phyloP scores from a whole-genome alignment of 805 yeast genomes.

The Brettanomyces sp. region DNA sequence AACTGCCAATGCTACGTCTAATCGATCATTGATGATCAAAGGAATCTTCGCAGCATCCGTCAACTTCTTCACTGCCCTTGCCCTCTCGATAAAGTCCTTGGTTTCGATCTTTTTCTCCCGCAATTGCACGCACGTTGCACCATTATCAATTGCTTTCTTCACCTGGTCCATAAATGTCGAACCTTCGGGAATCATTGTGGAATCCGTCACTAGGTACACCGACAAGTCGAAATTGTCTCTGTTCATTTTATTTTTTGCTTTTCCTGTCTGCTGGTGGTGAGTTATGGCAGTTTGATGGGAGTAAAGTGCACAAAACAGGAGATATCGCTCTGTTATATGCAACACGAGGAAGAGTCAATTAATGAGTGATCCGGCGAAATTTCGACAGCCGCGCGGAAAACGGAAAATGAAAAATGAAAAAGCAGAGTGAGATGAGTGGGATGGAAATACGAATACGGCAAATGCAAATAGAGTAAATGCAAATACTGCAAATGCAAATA shows the following conservation, averaged over 20 bases:
- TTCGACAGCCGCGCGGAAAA: too few relatives aligned
- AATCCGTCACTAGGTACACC: slow-evolving; percentile 72
- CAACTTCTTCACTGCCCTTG: slow-evolving; percentile 48
- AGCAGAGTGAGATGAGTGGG: too few relatives aligned
- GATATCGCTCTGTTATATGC: neutral
- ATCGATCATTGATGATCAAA: slow-evolving; percentile 73
- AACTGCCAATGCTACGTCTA: slow-evolving; percentile 82
- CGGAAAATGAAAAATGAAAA: too few relatives aligned
- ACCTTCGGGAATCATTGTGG: slow-evolving; percentile 60
- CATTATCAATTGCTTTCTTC: slow-evolving; percentile 51
- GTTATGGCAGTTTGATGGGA: neutral
- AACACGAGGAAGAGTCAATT: neutral
- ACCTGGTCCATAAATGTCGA: slow-evolving; percentile 52
- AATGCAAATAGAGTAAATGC: too few relatives aligned
- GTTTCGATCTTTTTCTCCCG: slow-evolving; percentile 74
- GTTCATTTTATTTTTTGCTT: neutral
- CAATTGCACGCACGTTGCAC: slow-evolving; percentile 74
- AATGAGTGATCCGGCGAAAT: too few relatives aligned
- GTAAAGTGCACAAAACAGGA: neutral
- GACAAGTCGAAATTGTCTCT: slow-evolving; percentile 37
- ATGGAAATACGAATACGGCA: too few relatives aligned
- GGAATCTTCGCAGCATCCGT: slow-evolving; percentile 60
- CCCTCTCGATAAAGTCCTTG: slow-evolving; percentile 53
- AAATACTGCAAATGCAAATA: too few relatives aligned
- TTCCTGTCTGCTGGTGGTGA: neutral